Base-by-base conservation (phyloP, 2,329 filamentous ascomycete genomes). In the Arthroderma sp. region DNA sequence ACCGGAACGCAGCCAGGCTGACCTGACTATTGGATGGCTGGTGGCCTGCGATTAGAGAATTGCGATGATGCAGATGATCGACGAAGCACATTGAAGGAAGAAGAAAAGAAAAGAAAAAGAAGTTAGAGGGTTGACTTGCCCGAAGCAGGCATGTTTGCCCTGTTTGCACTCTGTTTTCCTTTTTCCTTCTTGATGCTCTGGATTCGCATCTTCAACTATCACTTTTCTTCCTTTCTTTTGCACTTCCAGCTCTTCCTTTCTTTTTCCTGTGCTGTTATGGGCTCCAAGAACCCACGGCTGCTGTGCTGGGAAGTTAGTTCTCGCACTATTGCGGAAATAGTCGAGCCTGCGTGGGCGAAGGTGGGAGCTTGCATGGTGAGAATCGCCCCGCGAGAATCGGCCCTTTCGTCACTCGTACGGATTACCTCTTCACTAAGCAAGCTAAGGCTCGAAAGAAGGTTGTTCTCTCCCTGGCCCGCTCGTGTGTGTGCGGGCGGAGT, bases 21-120 rank as follows among this genome's bases (percentile, higher is more conserved):
- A n/a, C 44, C 31, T 37, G 37, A 19, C 47, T 51, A 60, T 60
- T 60, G 59, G 59, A 17, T 33, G 25, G 44, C 9, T 35, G 56
- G 52, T 54, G 39, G 38, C 56, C 51, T 57, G 55, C 57, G 49
- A 37, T 31, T 35, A 54, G 47, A 51, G 52, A 56, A 56, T 60
- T 58, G 56, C 54, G 53, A 56, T 21, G 51, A 51, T 54, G 44
- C 51, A 58, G 37, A 56, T 58, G 59, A 58, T 58, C 56, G 53
- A 43, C 56, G 38, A 7, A 28, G 4, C 8, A 6, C 37, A 44
- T 41, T 44, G 11, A 11, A 6, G 5, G 23, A 15, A 6, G 23
- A 9, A 49, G 23, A 43, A 19, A 51, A 31, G 28, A 33, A 31
- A 38, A 38, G 35, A 38, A 25, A 25, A 51, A 9, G 44, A n/a